Base-by-base conservation (phyloP, 495 filamentous ascomycete genomes). In the Penicillium fimorum region DNA sequence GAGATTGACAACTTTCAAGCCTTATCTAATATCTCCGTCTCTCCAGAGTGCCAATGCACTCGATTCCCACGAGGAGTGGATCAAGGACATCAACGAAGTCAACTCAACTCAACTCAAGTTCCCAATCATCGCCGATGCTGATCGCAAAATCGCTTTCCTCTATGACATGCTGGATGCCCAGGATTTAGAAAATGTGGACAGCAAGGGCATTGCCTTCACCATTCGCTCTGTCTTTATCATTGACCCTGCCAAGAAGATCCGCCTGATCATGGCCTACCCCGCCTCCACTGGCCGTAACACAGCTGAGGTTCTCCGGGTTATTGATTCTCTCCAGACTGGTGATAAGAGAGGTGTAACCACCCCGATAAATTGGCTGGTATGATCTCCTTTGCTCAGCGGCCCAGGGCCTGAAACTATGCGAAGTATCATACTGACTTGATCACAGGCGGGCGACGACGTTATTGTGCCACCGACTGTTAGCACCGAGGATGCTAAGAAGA, bases 201-300 rank as follows among this genome's bases (percentile, higher is more conserved):
- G 76, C 52, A 82, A 83, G 74, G 80, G 81, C 40, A 77, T 84
- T 52, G 79, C 84, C 4, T 84, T 87, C 61, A 88, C 85, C 45
- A 87, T 89, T 61, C 82, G 86, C 55, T 81, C 80, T 38, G 83
- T 88, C 45, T 87, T 87, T 68, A 77, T 89, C 61, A 87, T 89
- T 62, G 86, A 88, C 67, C 85, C 86, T 25, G 58, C 68, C 58
- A 87, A 88, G 77, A 87, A 85, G 76, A 85, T 89, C 64, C 80
- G 82, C 29, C 69, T 86, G 61, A 84, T 77, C 22, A 84, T 87
- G 83, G 77, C 82, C 71, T 89, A 89, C 68, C 86, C 86, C 20
- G 84, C 84, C 32, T 80, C 76, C 17, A 85, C 83, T 12, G 86
- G 86, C 35, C 67, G 86, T 24, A 88, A 87, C 72, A 80, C 85